Base-by-base conservation (phyloP, 164 flowering plant genomes). In the Cinnamomum micranthum region DNA sequence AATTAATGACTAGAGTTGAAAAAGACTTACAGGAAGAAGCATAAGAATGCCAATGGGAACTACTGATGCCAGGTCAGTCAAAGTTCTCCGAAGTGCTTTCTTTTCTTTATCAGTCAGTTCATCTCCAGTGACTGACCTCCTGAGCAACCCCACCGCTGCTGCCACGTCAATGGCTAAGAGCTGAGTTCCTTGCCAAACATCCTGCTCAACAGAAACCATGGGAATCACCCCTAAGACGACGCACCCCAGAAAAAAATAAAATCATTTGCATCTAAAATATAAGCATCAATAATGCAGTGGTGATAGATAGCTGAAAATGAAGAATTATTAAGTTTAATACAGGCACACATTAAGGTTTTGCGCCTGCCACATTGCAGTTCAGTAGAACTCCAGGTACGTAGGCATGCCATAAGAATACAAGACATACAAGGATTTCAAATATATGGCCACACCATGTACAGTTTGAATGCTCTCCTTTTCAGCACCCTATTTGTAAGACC, bases 151-250 rank as follows among this genome's bases (percentile, higher is more conserved):
- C 81, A 77, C 63, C 20, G 98, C 91, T 80, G 99, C 96, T 85
- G 85, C 94, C 75, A 82, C 86, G 84, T 95, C 99, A 80, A 93
- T 89, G 58, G 97, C 99, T 67, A 96, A 88, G 73, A 96, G 96
- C 78, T 93, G 98, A 73, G 98, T 91, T 51, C 97, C 99, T 90
- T 93, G 98, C 87, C 82, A 87, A 71, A 96, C 97, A 89, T 96
- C 95, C 99, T 95, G 90, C 78, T 72, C 51, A 76, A 63, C 66
- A 68, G 51, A 74, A 75, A 78, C 50, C 19, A 80, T 28, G 35
- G 52, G 0, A 69, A 65, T 65, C 19, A 72, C 22, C 65, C n/a
- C 41, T 22, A 20, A n/a, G 17, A 73, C 69, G 50, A n/a, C 24
- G 72, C 50, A 52, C 62, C 19, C 31, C n/a, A 22, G 20, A 1